Percentiles rank a stretch among this genome's conserved stretches.
These are phyloP conservation scores for Sequoiadendron giganteum DNA, from an alignment of 75 land plant species.

Conservation along the genomic window DNA sequence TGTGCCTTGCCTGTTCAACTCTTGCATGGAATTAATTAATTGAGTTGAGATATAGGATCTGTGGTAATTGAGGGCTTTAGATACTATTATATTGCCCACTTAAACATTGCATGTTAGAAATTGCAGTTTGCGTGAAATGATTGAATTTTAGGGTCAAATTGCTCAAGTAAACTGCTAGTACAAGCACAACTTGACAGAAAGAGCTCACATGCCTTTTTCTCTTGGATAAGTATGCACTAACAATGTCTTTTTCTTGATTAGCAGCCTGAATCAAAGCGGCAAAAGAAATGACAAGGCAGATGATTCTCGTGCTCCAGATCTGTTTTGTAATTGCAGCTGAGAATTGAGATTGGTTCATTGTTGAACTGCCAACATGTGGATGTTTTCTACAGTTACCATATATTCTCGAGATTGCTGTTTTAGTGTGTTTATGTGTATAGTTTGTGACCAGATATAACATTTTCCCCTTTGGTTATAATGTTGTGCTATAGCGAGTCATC, in stretches of 20 bases:
- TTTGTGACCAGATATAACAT: background rate
- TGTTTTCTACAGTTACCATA: background rate
- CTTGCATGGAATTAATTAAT: background rate
- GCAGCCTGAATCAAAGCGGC: conserved; percentile 6
- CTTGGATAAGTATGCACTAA: background rate
- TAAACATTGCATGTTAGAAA: background rate
- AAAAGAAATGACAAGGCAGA: background rate
- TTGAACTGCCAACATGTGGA: background rate
- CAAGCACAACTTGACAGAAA: background rate
- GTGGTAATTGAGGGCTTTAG: background rate
- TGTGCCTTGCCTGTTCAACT: background rate
- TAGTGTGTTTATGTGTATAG: background rate
- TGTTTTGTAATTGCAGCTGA: background rate
- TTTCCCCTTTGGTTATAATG: background rate
- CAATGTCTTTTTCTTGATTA: background rate
- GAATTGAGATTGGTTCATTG: background rate
- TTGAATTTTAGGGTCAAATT: background rate
- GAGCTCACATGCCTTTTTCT: background rate
- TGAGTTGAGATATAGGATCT: background rate
- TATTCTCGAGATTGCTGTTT: background rate
- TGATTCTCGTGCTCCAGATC: background rate
- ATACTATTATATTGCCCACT: background rate
- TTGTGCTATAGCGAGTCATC: background rate
- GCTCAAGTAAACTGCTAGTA: background rate
- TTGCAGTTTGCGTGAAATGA: background rate